Base-by-base conservation (phyloP, 164 flowering plant genomes). In the Saururus chinensis region DNA sequence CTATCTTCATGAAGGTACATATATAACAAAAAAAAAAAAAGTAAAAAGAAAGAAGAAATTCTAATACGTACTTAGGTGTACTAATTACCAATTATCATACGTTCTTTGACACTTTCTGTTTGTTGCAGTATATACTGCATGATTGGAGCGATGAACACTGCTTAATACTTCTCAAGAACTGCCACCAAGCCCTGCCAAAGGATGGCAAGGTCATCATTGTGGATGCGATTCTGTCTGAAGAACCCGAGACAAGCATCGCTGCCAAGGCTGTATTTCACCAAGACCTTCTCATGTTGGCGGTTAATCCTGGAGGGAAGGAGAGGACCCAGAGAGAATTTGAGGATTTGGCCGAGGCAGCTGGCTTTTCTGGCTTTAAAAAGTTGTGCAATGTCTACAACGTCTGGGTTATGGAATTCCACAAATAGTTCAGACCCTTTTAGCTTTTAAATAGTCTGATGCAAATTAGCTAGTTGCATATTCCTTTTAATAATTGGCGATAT, bases 81-180 rank as follows among this genome's bases (percentile, higher is more conserved):
- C 7, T 13, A 24, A 7, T 12, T 12, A 1, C 12, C 16, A 11
- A 0, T 10, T 26, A 9, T 14, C 60, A 22, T 0, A 1, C n/a
- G 5, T 25, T 9, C 9, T 1, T 11, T 6, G 20, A 24, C 20
- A 2, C 30, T 4, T 4, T 1, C 8, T 21, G 59, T 23, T 23
- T 25, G 4, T 25, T 37, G 22, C 73, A 89, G 89, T 88, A 93
- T 93, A 86, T 91, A 26, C 84, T 86, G 23, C 97, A 88, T 48
- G 93, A 91, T 22, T 91, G 96, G 97, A 86, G 88, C 66, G 97
- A 91, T 24, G 87, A 75, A 40, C 86, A 86, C 64, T 85, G 93
- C 80, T 5, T 68, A 51, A 86, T 80, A 57, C 71, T 58, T 17
- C 19, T 58, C 16, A 40, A 58, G 45, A 58, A 58, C 45, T 58